A percentile compares a stretch with the other conserved stretches of the same genome.
Conservation (phyloP, 108 stramenopile species). For the Fragilaria crotonensis region DNA sequence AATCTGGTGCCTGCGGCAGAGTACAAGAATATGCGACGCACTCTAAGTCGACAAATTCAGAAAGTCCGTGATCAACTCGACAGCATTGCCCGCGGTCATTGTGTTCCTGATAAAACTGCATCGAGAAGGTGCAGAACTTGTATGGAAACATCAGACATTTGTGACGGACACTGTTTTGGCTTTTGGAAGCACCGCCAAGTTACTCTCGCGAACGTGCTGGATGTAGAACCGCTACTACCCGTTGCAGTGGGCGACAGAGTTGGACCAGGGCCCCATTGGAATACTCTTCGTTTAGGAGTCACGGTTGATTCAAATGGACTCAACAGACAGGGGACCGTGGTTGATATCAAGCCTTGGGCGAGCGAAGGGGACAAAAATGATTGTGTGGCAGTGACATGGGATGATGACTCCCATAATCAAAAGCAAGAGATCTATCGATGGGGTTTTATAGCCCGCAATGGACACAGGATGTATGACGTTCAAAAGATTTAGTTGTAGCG, state of each 20-base stretch:
- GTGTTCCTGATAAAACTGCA: slow-evolving; percentile 26
- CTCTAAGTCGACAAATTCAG: slow-evolving; percentile 53
- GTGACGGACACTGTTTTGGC: slow-evolving; percentile 76
- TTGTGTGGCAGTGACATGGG: slow-evolving; percentile 53
- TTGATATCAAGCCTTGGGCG: slow-evolving; percentile 44
- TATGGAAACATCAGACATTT: slow-evolving; percentile 37
- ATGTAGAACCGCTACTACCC: slow-evolving; percentile 9
- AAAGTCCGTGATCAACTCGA: slow-evolving; percentile 41
- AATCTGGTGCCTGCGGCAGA: slow-evolving; percentile 15
- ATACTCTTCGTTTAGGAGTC: slow-evolving; percentile 32
- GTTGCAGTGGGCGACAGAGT: slow-evolving; percentile 35
- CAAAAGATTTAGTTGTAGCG: neutral
- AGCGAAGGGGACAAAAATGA: slow-evolving; percentile 32
- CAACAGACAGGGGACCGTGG: slow-evolving; percentile 26
- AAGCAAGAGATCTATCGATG: slow-evolving; percentile 48
- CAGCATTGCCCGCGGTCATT: slow-evolving; percentile 21
- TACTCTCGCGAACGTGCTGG: neutral
- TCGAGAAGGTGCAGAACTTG: slow-evolving; percentile 62
- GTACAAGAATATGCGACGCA: slow-evolving; percentile 55
- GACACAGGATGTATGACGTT: slow-evolving; percentile 36
- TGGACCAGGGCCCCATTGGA: slow-evolving; percentile 41
- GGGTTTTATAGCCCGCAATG: slow-evolving; percentile 40
- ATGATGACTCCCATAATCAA: slow-evolving; percentile 2
- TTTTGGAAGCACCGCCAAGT: slow-evolving; percentile 50
- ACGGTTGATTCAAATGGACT: slow-evolving; percentile 5